Conservation (phyloP, 768 basidiomycete genomes). For the Mycena leptocephala region DNA sequence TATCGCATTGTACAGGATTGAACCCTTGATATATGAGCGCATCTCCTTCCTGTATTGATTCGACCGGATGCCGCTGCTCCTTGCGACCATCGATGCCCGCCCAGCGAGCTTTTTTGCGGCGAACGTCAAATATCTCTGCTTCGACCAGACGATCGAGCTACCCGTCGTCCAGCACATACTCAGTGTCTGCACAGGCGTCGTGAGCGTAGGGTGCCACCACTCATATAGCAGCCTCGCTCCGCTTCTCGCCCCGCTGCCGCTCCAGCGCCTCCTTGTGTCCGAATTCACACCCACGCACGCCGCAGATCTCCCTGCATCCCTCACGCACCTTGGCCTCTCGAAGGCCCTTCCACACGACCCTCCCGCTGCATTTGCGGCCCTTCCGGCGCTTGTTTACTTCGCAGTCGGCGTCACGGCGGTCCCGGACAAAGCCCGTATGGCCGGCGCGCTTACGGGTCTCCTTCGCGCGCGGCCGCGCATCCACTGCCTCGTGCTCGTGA, state of each 20-base stretch:
- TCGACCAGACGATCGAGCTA: constrained; percentile 45
- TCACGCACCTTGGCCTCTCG: constrained; percentile 19
- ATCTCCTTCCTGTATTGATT: constrained; percentile 48
- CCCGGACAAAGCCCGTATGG: constrained; percentile 34
- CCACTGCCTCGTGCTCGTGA: constrained; percentile 14
- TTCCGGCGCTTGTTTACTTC: constrained; percentile 17
- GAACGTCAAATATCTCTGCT: constrained; percentile 56
- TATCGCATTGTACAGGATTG: constrained; percentile 47
- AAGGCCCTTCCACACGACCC: background rate
- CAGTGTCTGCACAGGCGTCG: constrained; percentile 54
- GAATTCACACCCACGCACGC: background rate
- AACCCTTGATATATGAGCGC: constrained; percentile 57
- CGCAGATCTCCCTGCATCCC: background rate
- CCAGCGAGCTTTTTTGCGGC: constrained; percentile 54
- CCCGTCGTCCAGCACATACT: constrained; percentile 43
- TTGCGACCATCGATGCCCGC: constrained; percentile 51
- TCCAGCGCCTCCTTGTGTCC: constrained; percentile 21
- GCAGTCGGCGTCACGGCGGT: constrained; percentile 36
- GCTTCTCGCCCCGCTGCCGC: constrained; percentile 15
- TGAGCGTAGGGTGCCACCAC: constrained; percentile 45
- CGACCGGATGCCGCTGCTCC: constrained; percentile 50
- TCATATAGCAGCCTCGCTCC: constrained; percentile 6
- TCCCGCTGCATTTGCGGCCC: background rate
- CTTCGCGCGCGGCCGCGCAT: background rate
- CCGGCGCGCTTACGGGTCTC: background rate